These are phyloP conservation scores for Lobosporangium transversale DNA, from an alignment of 192 early-diverging fungal species.

Conservation along the genomic window DNA sequence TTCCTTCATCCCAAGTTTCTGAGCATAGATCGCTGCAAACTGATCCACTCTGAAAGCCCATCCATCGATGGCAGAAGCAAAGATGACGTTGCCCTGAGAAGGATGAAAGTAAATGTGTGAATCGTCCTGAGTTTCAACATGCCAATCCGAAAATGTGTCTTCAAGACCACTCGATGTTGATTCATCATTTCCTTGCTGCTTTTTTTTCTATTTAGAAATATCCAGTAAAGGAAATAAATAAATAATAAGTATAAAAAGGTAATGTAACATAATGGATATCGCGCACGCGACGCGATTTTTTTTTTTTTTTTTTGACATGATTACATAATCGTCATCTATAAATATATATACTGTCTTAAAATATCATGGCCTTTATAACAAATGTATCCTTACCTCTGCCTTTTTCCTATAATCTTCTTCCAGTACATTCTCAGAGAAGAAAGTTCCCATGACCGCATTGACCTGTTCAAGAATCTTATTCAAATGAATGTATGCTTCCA, in stretches of 20 bases:
- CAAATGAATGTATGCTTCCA: constrained; percentile 93
- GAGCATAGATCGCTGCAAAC: constrained; percentile 92
- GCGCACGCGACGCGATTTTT: too few species aligned
- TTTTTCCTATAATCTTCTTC: constrained; percentile 78
- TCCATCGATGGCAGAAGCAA: constrained; percentile 95
- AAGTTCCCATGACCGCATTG: constrained; percentile 95
- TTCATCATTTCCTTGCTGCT: constrained; percentile 39
- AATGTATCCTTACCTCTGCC: constrained; percentile 38
- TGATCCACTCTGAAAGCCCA: constrained; percentile 97
- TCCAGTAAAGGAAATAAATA: too few species aligned
- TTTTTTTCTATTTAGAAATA: constrained; percentile 50
- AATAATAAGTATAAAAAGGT: neutral
- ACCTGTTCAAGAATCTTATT: constrained; percentile 96
- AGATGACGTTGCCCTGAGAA: constrained; percentile 95
- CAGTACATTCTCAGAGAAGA: constrained; percentile 89
- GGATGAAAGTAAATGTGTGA: constrained; percentile 96
- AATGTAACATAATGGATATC: too few species aligned
- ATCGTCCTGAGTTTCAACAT: constrained; percentile 91
- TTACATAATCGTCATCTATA: too few species aligned
- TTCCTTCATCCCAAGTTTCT: constrained; percentile 89
- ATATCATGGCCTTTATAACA: too few species aligned
- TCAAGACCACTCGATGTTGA: constrained; percentile 48
- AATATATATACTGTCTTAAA: too few species aligned
- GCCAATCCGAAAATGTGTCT: constrained; percentile 75
- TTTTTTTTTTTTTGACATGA: too few species aligned